phyloP scores from a whole-genome alignment of 805 yeast genomes.

The Barnettozyma botsteinii region DNA sequence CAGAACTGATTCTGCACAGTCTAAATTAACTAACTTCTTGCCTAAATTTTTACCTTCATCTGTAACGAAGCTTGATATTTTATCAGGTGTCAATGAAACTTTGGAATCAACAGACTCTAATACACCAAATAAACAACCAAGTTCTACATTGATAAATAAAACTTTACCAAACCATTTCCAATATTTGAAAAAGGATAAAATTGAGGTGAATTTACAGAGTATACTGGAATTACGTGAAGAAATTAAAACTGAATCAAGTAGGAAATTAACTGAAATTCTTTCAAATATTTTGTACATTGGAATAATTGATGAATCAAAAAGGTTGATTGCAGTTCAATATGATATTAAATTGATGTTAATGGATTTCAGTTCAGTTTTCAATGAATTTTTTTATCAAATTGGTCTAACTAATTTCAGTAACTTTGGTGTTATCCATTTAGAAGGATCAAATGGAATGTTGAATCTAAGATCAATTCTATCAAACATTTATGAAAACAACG shows the following conservation, averaged over 20 bases:
- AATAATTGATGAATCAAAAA: slow-evolving; percentile 60
- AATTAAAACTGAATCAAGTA: slow-evolving; percentile 41
- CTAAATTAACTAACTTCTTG: slow-evolving; percentile 40
- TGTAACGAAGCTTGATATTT: too few relatives aligned
- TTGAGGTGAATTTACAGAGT: slow-evolving; percentile 49
- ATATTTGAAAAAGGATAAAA: slow-evolving; percentile 26
- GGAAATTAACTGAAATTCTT: slow-evolving; percentile 60
- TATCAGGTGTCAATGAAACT: background rate
- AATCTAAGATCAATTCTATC: slow-evolving; percentile 8
- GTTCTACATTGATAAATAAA: background rate
- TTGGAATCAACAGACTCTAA: background rate
- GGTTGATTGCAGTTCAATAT: slow-evolving; percentile 80
- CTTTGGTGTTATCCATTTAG: slow-evolving; percentile 56
- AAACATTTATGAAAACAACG: slow-evolving; percentile 10
- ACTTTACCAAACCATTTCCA: background rate
- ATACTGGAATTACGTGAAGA: slow-evolving; percentile 49
- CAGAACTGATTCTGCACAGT: slow-evolving; percentile 64
- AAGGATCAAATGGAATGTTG: slow-evolving; percentile 21
- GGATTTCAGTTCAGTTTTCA: slow-evolving; percentile 68
- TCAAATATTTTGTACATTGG: slow-evolving; percentile 75
- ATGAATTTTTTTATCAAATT: slow-evolving; percentile 75
- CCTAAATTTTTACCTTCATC: slow-evolving; percentile 1
- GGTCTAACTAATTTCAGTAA: slow-evolving; percentile 75
- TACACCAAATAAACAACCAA: background rate
- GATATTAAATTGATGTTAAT: slow-evolving; percentile 72